Conservation (phyloP, 2,329 filamentous ascomycete genomes). For the Endocalyx cinctus region DNA sequence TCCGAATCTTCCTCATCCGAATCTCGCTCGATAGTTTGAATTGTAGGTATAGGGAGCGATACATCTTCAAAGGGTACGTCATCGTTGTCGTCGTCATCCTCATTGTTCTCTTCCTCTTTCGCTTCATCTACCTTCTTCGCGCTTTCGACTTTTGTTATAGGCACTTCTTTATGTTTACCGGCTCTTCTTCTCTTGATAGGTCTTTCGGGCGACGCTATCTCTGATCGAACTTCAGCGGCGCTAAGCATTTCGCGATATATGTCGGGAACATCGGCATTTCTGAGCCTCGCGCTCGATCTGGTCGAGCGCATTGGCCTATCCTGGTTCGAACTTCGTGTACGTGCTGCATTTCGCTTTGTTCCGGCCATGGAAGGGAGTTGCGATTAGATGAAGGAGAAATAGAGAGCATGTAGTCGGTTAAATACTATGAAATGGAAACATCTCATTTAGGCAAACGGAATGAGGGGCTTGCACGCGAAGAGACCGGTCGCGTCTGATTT, state of each 20-base stretch:
- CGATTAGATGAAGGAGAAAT: not conserved
- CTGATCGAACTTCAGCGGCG: constrained; percentile 39
- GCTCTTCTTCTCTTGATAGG: constrained; percentile 36
- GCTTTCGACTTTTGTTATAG: constrained; percentile 1
- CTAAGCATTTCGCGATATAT: constrained; percentile 46
- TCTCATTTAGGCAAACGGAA: not conserved
- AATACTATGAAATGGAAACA: not conserved
- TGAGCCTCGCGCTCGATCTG: constrained; percentile 18
- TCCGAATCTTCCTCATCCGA: constrained; percentile 40
- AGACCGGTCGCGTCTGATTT: not conserved
- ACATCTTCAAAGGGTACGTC: constrained; percentile 48
- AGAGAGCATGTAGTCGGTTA: not conserved
- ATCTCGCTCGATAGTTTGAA: constrained; percentile 48
- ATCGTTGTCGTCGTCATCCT: constrained; percentile 25
- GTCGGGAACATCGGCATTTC: constrained; percentile 25
- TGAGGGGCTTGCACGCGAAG: no score
- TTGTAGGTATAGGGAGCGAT: constrained; percentile 38
- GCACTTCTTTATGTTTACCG: constrained; percentile 7
- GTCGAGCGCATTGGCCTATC: constrained; percentile 15
- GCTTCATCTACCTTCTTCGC: not conserved
- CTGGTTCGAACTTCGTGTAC: constrained; percentile 12
- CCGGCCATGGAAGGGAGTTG: constrained; percentile 20
- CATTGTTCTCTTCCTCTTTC: constrained; percentile 12
- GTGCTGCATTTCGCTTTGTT: constrained; percentile 20
- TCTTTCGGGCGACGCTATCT: constrained; percentile 28